Evolutionary conservation across 2,329 filamentous ascomycete species (phyloP).

Genomic region (Fusarium aywerte): DNA sequence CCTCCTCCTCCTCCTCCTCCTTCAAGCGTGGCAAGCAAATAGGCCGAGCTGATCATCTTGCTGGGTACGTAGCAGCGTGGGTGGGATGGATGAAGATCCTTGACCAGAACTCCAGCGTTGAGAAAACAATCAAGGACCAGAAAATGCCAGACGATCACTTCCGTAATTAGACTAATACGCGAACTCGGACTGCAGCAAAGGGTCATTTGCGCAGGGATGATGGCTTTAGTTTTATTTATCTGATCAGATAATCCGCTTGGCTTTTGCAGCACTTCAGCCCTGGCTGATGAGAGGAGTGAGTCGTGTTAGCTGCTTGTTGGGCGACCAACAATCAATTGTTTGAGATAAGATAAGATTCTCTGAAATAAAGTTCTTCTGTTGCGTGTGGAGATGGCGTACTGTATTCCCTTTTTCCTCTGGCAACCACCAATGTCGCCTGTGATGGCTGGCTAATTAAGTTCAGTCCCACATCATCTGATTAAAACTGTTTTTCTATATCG

Average conservation of each 20-base stretch:
- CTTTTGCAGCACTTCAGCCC: slow-evolving; percentile 15
- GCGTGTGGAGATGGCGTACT: not conserved
- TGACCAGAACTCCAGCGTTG: slow-evolving; percentile 5
- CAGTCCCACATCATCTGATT: not conserved
- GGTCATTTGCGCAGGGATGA: slow-evolving; percentile 20
- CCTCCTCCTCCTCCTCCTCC: not conserved
- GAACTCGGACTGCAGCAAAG: slow-evolving; percentile 6
- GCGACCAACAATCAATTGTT: not conserved
- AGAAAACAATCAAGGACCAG: not conserved
- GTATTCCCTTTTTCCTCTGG: not conserved
- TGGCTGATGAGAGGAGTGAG: slow-evolving; percentile 3
- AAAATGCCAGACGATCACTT: slow-evolving; percentile 12
- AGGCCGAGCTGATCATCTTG: slow-evolving; percentile 2
- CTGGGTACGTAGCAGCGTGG: slow-evolving; percentile 1
- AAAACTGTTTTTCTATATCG: not conserved
- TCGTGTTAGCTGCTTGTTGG: not conserved
- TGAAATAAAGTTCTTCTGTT: not conserved
- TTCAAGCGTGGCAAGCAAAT: slow-evolving; percentile 14
- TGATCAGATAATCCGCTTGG: slow-evolving; percentile 38
- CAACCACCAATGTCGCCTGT: not conserved
- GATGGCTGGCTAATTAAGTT: not conserved
- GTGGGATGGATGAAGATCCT: slow-evolving; percentile 16
- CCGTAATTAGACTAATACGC: slow-evolving; percentile 1
- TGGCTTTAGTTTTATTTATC: slow-evolving; percentile 23
- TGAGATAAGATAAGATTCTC: slow-evolving; percentile 26